Percentiles rank a stretch among this genome's conserved stretches.
Evolutionary conservation across 306 rosid genomes (phyloP).

Genomic region (Trifolium dubium): DNA sequence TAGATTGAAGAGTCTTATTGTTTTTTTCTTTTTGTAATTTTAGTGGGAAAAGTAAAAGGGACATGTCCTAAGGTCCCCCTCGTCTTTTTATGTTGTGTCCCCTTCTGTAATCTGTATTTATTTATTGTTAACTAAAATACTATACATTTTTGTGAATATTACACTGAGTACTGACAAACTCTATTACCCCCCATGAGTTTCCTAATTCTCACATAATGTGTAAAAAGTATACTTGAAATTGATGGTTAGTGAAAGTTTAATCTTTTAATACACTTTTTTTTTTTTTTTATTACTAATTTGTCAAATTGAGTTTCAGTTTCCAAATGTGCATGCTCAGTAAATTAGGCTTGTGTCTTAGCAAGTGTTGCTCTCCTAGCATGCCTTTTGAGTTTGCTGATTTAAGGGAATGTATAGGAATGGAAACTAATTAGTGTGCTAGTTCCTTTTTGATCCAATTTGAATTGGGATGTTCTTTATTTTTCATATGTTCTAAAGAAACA

Average conservation of each 20-base stretch:
- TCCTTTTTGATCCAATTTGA: too few relatives aligned
- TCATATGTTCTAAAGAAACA: too few relatives aligned
- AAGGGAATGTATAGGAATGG: too few relatives aligned
- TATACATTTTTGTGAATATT: constrained; percentile 39
- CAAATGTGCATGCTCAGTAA: neutral
- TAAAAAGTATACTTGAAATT: constrained; percentile 41
- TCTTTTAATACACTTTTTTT: neutral
- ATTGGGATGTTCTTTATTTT: too few relatives aligned
- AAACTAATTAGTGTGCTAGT: too few relatives aligned
- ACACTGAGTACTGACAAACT: constrained; percentile 34
- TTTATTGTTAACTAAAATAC: too few relatives aligned
- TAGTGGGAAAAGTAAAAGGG: constrained; percentile 42
- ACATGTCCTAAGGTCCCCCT: constrained; percentile 49
- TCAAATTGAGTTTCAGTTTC: neutral
- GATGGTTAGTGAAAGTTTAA: constrained; percentile 7
- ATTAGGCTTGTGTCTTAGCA: too few relatives aligned
- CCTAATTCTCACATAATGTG: constrained; percentile 40
- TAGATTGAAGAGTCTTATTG: constrained; percentile 18
- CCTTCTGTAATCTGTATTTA: neutral
- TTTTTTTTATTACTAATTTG: neutral
- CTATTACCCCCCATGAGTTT: constrained; percentile 12
- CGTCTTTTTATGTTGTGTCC: constrained; percentile 47
- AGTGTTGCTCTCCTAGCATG: too few relatives aligned
- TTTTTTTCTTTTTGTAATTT: neutral
- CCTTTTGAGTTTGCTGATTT: too few relatives aligned